Percentiles rank a stretch among this genome's conserved stretches.
phyloP scores from a whole-genome alignment of 169 alveolate species.

The Perkinsus olseni region DNA sequence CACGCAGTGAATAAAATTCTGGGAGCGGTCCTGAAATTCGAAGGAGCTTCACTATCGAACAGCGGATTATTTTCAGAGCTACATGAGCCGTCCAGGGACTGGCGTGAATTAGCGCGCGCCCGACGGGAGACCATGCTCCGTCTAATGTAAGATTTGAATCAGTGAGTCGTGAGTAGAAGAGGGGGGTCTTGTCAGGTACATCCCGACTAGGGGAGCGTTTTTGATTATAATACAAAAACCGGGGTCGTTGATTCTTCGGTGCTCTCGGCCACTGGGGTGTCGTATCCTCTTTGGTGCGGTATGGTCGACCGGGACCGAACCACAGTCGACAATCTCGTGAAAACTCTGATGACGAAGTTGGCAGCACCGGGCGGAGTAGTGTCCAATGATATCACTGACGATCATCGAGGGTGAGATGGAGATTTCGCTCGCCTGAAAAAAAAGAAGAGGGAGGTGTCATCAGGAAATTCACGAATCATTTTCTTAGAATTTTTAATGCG shows the following conservation, averaged over 20 bases:
- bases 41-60: no score
- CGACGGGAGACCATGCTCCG: background rate
- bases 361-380: background rate
- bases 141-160: background rate
- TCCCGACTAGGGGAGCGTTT: background rate
- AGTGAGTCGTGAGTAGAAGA: background rate
- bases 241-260: background rate
- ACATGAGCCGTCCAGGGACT: background rate
- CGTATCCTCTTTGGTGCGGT: background rate
- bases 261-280: background rate
- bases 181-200: background rate
- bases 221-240: background rate
- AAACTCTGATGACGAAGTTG: background rate
- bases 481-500: no score
- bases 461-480: no score
- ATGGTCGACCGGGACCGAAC: background rate
- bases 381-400: background rate
- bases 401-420: background rate
- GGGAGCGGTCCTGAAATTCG: no score
- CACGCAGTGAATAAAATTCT: no score
- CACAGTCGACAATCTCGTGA: background rate
- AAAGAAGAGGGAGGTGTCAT: no score
- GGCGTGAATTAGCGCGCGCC: background rate
- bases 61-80: background rate
- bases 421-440: no score